These are phyloP conservation scores for Aspergillus alliaceus DNA, from an alignment of 2,329 filamentous ascomycete genomes.

Conservation along the genomic window DNA sequence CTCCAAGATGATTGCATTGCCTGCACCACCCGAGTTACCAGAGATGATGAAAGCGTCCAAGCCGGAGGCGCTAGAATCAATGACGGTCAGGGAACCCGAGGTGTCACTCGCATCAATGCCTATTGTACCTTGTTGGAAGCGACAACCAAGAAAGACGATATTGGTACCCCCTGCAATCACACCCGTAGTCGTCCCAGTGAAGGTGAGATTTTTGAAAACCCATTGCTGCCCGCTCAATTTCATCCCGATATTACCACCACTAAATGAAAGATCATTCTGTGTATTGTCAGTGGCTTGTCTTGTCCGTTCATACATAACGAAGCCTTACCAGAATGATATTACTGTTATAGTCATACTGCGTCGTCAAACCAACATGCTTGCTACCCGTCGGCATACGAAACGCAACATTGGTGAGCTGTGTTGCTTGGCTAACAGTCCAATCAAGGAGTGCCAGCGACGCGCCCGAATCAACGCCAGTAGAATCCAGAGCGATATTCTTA, in stretches of 20 bases:
- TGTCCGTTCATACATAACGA: neutral
- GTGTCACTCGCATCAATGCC: constrained; percentile 26
- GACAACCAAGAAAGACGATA: constrained; percentile 26
- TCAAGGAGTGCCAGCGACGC: constrained; percentile 34
- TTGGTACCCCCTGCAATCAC: constrained; percentile 46
- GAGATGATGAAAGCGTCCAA: constrained; percentile 21
- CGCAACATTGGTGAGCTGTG: constrained; percentile 38
- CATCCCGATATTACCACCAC: constrained; percentile 32
- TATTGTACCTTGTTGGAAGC: constrained; percentile 22
- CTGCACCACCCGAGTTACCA: constrained; percentile 29
- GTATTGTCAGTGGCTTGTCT: constrained; percentile 1
- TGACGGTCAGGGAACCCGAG: constrained; percentile 23
- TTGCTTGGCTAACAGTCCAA: constrained; percentile 42
- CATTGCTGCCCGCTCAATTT: constrained; percentile 34
- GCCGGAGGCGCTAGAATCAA: constrained; percentile 16
- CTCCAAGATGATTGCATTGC: constrained; percentile 30
- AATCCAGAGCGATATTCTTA: constrained; percentile 42
- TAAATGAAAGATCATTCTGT: constrained; percentile 27
- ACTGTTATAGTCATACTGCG: constrained; percentile 29
- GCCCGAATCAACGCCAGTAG: constrained; percentile 27
- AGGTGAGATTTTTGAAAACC: constrained; percentile 51
- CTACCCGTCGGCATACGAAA: constrained; percentile 38
- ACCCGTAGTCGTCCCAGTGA: constrained; percentile 59
- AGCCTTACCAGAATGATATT: constrained; percentile 30
- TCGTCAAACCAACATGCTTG: constrained; percentile 36